These are phyloP conservation scores for Acephala macrosclerotiorum DNA, from an alignment of 2,329 filamentous ascomycete genomes.

Conservation along the genomic window DNA sequence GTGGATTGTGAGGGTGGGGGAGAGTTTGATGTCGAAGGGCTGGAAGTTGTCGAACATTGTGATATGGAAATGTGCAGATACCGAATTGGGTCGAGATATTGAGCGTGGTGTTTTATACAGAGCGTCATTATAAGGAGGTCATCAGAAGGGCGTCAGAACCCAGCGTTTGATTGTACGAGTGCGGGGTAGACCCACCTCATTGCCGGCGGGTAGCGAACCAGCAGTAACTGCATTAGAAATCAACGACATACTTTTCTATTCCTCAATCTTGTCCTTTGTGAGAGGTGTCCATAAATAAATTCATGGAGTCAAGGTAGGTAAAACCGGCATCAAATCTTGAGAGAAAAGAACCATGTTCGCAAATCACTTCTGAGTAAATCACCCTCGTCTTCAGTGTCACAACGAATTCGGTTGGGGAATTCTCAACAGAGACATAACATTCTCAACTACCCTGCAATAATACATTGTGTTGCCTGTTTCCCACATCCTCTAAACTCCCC, in stretches of 20 bases:
- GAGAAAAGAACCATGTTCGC: not conserved
- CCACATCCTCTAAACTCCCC: conserved; percentile 11
- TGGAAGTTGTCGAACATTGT: conserved; percentile 51
- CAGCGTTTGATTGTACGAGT: not conserved
- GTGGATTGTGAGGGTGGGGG: conserved; percentile 51
- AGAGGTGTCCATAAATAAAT: too few relatives aligned
- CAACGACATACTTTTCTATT: too few relatives aligned
- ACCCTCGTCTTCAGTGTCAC: not conserved
- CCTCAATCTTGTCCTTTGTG: too few relatives aligned
- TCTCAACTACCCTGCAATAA: not conserved
- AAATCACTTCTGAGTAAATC: not conserved
- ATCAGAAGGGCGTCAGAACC: not conserved
- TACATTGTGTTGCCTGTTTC: conserved; percentile 9
- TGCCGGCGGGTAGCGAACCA: not conserved
- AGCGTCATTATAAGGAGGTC: not conserved
- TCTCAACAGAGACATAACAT: not conserved
- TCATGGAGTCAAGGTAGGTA: too few relatives aligned
- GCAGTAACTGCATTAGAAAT: too few relatives aligned
- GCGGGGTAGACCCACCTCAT: not conserved
- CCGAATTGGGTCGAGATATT: not conserved
- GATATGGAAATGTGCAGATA: not conserved
- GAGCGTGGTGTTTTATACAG: not conserved
- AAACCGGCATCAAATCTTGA: too few relatives aligned
- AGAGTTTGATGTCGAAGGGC: conserved; percentile 48
- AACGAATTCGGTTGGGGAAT: not conserved